These are phyloP conservation scores for Pseudodiploospora longispora DNA, from an alignment of 2,329 filamentous ascomycete genomes.

Conservation along the genomic window DNA sequence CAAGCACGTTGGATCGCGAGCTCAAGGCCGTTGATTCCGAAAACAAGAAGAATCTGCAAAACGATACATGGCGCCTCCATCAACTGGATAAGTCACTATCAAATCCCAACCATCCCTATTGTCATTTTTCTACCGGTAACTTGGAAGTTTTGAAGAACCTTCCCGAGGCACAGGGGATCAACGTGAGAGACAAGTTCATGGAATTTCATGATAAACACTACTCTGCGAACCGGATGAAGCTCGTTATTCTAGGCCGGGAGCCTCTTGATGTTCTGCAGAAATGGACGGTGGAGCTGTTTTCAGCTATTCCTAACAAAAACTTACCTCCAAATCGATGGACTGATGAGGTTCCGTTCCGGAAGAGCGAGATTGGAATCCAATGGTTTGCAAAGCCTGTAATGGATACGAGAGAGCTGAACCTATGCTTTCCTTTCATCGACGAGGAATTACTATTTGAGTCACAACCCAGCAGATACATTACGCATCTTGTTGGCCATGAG, in stretches of 20 bases:
- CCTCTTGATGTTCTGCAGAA: conserved; percentile 70
- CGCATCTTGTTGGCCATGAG: conserved; percentile 85
- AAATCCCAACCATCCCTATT: conserved; percentile 79
- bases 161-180: conserved; percentile 70
- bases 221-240: conserved; percentile 88
- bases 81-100: conserved; percentile 85
- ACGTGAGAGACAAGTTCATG: conserved; percentile 85
- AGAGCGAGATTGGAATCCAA: conserved; percentile 52
- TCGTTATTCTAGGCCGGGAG: conserved; percentile 78
- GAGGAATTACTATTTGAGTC: conserved; percentile 73
- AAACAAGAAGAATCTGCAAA: conserved; percentile 96
- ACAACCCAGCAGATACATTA: conserved; percentile 78
- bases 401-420: conserved; percentile 70
- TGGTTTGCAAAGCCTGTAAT: conserved; percentile 88
- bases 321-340: conserved; percentile 53
- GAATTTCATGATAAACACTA: conserved; percentile 86
- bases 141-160: conserved; percentile 76
- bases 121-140: conserved; percentile 87
- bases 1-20: conserved; percentile 78
- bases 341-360: conserved; percentile 40
- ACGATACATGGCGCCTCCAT: conserved; percentile 77
- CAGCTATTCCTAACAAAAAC: conserved; percentile 72
- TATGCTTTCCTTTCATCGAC: conserved; percentile 79
- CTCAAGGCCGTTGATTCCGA: conserved; percentile 86
- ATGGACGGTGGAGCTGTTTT: conserved; percentile 81